Percentiles rank a stretch among this genome's conserved stretches.
These are phyloP conservation scores for Russula sp. DNA, from an alignment of 768 basidiomycete species.

Conservation along the genomic window DNA sequence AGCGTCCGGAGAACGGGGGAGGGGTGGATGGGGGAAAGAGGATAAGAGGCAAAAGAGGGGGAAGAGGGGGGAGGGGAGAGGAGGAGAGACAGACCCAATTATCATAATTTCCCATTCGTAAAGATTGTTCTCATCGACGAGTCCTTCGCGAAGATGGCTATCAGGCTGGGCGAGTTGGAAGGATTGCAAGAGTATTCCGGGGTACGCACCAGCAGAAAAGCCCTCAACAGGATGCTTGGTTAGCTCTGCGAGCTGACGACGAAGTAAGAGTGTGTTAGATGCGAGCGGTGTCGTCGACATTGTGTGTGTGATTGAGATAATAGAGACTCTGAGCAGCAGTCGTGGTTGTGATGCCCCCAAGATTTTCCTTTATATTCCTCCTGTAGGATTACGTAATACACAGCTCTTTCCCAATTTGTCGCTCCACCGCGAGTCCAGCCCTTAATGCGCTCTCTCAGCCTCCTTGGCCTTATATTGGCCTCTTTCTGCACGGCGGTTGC, in stretches of 20 bases:
- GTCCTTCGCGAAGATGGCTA: conserved; percentile 50
- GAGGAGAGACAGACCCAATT: conserved; percentile 64
- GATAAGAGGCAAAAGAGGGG: neutral
- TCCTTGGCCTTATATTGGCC: conserved; percentile 15
- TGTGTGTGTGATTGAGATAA: conserved; percentile 1
- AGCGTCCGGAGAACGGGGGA: conserved; percentile 7
- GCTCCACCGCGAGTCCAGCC: neutral
- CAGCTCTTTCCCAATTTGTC: neutral
- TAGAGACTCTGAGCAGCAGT: neutral
- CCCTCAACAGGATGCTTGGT: conserved; percentile 93
- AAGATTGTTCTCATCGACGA: conserved; percentile 92
- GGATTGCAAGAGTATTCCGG: conserved; percentile 34
- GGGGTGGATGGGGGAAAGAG: neutral
- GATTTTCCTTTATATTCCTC: conserved; percentile 10
- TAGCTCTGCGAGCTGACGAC: conserved; percentile 78
- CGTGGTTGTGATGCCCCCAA: neutral
- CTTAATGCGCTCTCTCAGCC: conserved; percentile 14
- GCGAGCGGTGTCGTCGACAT: conserved; percentile 33
- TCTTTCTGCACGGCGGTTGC: conserved; percentile 32
- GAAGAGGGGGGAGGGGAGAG: neutral
- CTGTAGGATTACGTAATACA: conserved; percentile 14
- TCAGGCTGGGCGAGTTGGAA: conserved; percentile 33
- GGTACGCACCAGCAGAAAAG: conserved; percentile 80
- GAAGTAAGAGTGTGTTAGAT: conserved; percentile 58
- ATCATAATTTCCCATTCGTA: conserved; percentile 97